Evolutionary conservation across 2,329 filamentous ascomycete genomes (phyloP).

Genomic region (Juglanconis oblonga): DNA sequence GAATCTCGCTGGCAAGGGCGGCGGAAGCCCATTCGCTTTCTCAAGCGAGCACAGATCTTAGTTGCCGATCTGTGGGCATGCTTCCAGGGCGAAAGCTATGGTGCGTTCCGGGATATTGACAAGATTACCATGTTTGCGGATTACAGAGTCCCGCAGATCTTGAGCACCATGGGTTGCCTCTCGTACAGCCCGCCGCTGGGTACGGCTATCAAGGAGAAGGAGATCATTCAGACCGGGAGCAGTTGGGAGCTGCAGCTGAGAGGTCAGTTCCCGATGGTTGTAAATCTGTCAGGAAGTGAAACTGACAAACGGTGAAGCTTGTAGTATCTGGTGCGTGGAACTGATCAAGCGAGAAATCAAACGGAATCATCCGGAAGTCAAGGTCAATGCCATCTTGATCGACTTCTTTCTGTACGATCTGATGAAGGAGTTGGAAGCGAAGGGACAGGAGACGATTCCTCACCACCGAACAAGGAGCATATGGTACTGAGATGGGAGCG

Average conservation of each 20-base stretch:
- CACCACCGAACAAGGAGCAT: conserved; percentile 92
- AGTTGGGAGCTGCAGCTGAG: conserved; percentile 84
- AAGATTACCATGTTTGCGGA: conserved; percentile 99
- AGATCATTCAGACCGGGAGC: conserved; percentile 67
- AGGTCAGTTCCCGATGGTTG: conserved; percentile 45
- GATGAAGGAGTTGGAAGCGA: conserved; percentile 77
- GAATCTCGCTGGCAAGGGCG: conserved; percentile 72
- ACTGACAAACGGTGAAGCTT: conserved; percentile 47
- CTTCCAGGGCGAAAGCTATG: conserved; percentile 77
- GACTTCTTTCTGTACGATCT: conserved; percentile 97
- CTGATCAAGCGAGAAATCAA: conserved; percentile 80
- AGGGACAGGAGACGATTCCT: conserved; percentile 61
- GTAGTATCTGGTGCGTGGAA: conserved; percentile 96
- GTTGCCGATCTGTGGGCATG: conserved; percentile 97
- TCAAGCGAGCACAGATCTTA: conserved; percentile 94
- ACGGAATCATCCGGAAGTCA: conserved; percentile 65
- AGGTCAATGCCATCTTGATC: conserved; percentile 84
- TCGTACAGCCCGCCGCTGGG: conserved; percentile 80
- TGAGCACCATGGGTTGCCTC: conserved; percentile 78
- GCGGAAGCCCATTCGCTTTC: conserved; percentile 68
- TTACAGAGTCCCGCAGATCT: conserved; percentile 92
- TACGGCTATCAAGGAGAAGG: conserved; percentile 61
- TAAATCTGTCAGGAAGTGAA: not conserved
- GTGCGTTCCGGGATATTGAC: conserved; percentile 84
- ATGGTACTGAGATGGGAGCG: conserved; percentile 67